These are phyloP conservation scores for Scutellaria baicalensis DNA, from an alignment of 257 asterid genomes.

Conservation along the genomic window DNA sequence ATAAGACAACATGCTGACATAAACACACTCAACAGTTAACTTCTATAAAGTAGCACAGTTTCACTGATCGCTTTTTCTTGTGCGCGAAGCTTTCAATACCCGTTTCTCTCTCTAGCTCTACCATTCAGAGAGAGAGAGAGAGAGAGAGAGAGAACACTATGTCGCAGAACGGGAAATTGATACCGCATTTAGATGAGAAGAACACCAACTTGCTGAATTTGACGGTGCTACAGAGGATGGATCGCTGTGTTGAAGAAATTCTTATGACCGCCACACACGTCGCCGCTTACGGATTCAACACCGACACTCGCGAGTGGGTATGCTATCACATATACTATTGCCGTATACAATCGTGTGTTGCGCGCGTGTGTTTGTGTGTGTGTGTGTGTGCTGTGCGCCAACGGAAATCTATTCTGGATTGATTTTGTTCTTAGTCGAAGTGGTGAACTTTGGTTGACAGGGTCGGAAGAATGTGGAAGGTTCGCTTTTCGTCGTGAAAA, in stretches of 20 bases:
- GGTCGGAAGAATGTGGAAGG: slow-evolving; percentile 96
- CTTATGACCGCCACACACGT: slow-evolving; percentile 79
- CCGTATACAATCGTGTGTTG: too few relatives aligned
- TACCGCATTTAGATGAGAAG: slow-evolving; percentile 73
- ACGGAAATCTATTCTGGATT: neutral
- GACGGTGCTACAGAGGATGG: slow-evolving; percentile 82
- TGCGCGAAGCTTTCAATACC: too few relatives aligned
- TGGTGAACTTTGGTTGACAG: slow-evolving; percentile 30
- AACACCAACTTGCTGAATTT: slow-evolving; percentile 66
- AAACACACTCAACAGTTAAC: too few relatives aligned
- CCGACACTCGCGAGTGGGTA: slow-evolving; percentile 80
- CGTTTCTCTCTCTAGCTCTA: too few relatives aligned
- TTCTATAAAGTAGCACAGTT: too few relatives aligned
- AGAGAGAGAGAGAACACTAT: slow-evolving; percentile 10
- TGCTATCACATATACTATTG: neutral
- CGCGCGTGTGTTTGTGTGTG: neutral
- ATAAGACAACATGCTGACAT: too few relatives aligned
- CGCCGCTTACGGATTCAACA: slow-evolving; percentile 57
- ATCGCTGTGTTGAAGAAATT: slow-evolving; percentile 75
- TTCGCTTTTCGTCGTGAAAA: slow-evolving; percentile 83
- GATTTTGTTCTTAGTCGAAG: neutral
- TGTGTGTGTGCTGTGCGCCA: neutral
- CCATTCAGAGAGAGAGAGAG: neutral
- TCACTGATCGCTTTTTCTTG: too few relatives aligned
- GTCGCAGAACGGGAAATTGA: slow-evolving; percentile 53